A percentile compares a stretch with the other conserved stretches of the same genome.
Evolutionary conservation across 108 stramenopile species (phyloP).

Genomic region (Conticribra guillardii): DNA sequence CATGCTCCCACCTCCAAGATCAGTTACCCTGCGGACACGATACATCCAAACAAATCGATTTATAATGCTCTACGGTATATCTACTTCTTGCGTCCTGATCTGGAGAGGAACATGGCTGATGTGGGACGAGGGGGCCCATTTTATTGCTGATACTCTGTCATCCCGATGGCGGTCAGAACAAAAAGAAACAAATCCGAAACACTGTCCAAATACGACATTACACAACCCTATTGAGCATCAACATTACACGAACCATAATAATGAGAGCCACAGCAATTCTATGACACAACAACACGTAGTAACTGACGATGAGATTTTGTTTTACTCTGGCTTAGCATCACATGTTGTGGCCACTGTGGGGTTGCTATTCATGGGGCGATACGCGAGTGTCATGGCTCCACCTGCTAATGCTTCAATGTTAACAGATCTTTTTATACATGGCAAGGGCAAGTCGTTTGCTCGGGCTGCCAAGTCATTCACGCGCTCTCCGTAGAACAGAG

Average conservation of each 20-base stretch:
- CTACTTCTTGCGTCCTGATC: slow-evolving; percentile 59
- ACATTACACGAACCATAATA: not conserved
- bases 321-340: slow-evolving; percentile 56
- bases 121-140: slow-evolving; percentile 50
- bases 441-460: slow-evolving; percentile 26
- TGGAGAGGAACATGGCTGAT: slow-evolving; percentile 78
- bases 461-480: slow-evolving; percentile 13
- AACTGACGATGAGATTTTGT: slow-evolving; percentile 17
- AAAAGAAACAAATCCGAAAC: not conserved
- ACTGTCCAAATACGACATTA: not conserved
- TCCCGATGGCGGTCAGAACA: not conserved
- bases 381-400: slow-evolving; percentile 68
- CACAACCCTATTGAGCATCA: slow-evolving; percentile 8
- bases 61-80: slow-evolving; percentile 59
- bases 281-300: slow-evolving; percentile 41
- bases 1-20: slow-evolving; percentile 18
- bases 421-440: slow-evolving; percentile 42
- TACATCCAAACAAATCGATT: slow-evolving; percentile 50
- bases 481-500: too few relatives aligned
- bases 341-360: slow-evolving; percentile 50
- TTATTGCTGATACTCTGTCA: not conserved
- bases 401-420: slow-evolving; percentile 61
- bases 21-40: slow-evolving; percentile 1
- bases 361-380: slow-evolving; percentile 53
- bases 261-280: slow-evolving; percentile 23